Evolutionary conservation across 2,329 filamentous ascomycete species (phyloP).

Genomic region (Rosellinia necatrix): DNA sequence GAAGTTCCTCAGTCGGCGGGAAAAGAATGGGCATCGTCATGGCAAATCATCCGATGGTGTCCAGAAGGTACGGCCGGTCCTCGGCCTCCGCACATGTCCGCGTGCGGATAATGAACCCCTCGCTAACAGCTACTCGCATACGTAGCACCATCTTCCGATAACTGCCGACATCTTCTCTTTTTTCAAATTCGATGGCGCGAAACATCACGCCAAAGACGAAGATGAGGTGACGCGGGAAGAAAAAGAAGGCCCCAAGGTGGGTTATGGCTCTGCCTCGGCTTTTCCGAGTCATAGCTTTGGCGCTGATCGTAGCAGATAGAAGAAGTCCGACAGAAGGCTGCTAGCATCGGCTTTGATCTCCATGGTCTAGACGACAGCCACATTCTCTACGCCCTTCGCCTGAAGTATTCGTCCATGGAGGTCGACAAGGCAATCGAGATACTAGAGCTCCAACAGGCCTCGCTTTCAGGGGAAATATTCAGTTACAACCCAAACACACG

Average conservation of each 20-base stretch:
- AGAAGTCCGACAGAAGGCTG: conserved; percentile 40
- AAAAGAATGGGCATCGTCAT: conserved; percentile 63
- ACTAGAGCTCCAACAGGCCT: conserved; percentile 77
- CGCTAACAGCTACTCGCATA: conserved; percentile 11
- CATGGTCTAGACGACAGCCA: conserved; percentile 59
- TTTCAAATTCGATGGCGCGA: conserved; percentile 65
- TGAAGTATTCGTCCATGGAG: conserved; percentile 70
- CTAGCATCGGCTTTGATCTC: conserved; percentile 49
- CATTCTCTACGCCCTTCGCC: conserved; percentile 59
- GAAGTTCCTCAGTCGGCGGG: conserved; percentile 72
- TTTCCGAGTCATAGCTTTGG: neutral
- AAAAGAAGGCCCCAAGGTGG: conserved; percentile 48
- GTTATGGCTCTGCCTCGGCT: conserved; percentile 5
- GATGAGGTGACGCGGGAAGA: conserved; percentile 51
- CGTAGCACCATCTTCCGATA: conserved; percentile 56
- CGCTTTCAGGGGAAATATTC: conserved; percentile 77
- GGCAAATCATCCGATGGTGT: conserved; percentile 60
- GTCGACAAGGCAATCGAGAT: conserved; percentile 76
- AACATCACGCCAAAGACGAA: conserved; percentile 55
- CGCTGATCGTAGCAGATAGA: conserved; percentile 39
- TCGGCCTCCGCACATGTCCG: neutral
- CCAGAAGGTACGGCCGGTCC: conserved; percentile 51
- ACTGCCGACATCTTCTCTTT: conserved; percentile 65
- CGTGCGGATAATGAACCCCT: neutral
- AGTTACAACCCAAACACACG: conserved; percentile 72